Base-by-base conservation (phyloP, 768 basidiomycete genomes). In the Saitozyma sp. region DNA sequence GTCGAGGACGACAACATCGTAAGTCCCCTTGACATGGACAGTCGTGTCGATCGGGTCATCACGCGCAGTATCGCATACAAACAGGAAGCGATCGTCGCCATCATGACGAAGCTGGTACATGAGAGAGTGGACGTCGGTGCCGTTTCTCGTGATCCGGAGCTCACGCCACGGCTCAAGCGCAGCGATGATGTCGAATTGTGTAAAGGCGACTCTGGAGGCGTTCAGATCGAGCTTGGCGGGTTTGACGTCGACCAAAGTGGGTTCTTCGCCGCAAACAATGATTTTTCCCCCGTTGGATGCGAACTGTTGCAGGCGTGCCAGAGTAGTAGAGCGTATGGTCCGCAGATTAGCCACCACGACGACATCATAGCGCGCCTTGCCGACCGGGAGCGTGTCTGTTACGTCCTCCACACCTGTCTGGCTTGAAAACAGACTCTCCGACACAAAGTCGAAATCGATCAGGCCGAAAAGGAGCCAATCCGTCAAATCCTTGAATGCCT, bases 381-480 rank as follows among this genome's bases (percentile, higher is more conserved):
- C 69, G 6, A 74, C 72, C 11, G 60, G 61, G n/a, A 73, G 19
- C 4, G 53, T 61, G 17, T 58, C 48, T 4, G 59, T 57, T 13
- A 29, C 8, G 49, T 53, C 50, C 13, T 61, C 62, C 5, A 68
- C 8, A 17, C 48, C 19, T 2, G 67, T 68, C 10, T 58, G 65
- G 13, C 54, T 63, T 3, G 64, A 60, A 46, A 74, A 68, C 7
- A 74, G 65, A 6, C 57, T 60, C 61, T 74, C 72, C 10, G 67
- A 66, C 40, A 74, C 69, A 50, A 74, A 74, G 60, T 74, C 72
- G 53, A 74, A 74, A 52, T 74, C 72, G 48, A 68, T 57, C 41
- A 61, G 65, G 6, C 62, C 64, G 9, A 57, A 40, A 14, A 74
- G 52, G 38, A 74, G 55, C 72, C 72, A 74, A 42, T 74, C 61